Evolutionary conservation across 2,329 filamentous ascomycete genomes (phyloP).

Genomic region (Colletotrichum trifolii): DNA sequence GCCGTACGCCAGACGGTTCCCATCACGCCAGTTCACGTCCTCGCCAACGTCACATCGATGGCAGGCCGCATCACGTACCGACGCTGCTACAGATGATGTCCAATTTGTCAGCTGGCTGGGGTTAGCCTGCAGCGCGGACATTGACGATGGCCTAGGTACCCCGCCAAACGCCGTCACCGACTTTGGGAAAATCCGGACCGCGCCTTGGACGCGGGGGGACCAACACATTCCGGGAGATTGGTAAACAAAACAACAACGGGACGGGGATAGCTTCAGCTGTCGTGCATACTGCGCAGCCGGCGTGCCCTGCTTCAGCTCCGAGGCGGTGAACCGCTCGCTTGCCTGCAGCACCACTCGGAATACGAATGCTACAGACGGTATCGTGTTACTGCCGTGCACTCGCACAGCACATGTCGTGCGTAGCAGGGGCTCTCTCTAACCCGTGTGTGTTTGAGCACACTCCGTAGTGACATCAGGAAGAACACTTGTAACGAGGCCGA

Average conservation of each 20-base stretch:
- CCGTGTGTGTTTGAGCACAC: background rate
- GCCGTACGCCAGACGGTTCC: constrained; percentile 8
- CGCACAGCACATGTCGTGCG: background rate
- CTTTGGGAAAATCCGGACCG: constrained; percentile 4
- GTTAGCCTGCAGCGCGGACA: constrained; percentile 16
- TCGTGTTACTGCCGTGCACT: constrained; percentile 8
- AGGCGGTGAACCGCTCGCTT: background rate
- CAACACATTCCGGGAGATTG: constrained; percentile 23
- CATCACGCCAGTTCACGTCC: background rate
- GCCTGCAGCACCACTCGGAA: background rate
- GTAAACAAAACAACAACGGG: constrained; percentile 25
- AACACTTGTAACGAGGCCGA: background rate
- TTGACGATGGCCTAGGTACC: constrained; percentile 7
- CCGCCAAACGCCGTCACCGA: constrained; percentile 16
- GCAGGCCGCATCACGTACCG: background rate
- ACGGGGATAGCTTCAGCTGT: too few relatives aligned
- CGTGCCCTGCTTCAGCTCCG: too few relatives aligned
- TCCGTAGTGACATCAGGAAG: background rate
- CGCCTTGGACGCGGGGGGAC: constrained; percentile 20
- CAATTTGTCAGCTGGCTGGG: constrained; percentile 14
- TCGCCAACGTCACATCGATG: constrained; percentile 15
- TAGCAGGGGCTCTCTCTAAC: background rate
- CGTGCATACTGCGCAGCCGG: too few relatives aligned
- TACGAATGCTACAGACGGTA: background rate
- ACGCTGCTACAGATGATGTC: background rate